Evolutionary conservation across 768 basidiomycete genomes (phyloP).

Genomic region (Udeniomyces megalosporus): DNA sequence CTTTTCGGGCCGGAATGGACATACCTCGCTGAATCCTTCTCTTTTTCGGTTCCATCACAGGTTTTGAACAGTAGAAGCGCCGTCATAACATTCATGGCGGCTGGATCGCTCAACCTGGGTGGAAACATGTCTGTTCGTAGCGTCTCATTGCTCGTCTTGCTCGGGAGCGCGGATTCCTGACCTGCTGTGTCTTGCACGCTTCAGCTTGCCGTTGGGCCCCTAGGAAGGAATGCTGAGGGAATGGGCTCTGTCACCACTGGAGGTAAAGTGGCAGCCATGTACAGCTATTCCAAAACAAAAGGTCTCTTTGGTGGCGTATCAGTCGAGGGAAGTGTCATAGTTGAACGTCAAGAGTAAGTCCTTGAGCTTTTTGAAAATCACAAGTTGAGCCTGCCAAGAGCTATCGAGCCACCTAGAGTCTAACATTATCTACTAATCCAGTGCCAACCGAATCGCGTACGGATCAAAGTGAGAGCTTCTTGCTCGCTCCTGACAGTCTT

Average conservation of each 20-base stretch:
- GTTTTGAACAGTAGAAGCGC: conserved; percentile 53
- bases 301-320: conserved; percentile 89
- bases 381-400: background rate
- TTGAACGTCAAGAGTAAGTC: conserved; percentile 64
- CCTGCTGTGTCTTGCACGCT: background rate
- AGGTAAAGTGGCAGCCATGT: conserved; percentile 81
- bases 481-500: too few relatives aligned
- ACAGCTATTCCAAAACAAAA: conserved; percentile 51
- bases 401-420: too few relatives aligned
- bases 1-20: conserved; percentile 27
- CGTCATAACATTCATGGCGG: conserved; percentile 75
- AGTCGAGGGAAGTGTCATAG: conserved; percentile 61
- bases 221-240: conserved; percentile 85
- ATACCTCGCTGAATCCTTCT: conserved; percentile 34
- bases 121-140: conserved; percentile 64
- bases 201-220: conserved; percentile 54
- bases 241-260: conserved; percentile 62
- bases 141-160: background rate
- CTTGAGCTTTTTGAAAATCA: conserved; percentile 59
- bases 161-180: background rate
- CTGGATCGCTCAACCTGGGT: conserved; percentile 75
- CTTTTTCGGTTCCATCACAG: background rate
- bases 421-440: too few relatives aligned
- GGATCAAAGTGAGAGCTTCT: too few relatives aligned
- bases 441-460: conserved; percentile 13